Evolutionary conservation across 129 eudicot species (phyloP).

Genomic region (Helianthus tuberosus): DNA sequence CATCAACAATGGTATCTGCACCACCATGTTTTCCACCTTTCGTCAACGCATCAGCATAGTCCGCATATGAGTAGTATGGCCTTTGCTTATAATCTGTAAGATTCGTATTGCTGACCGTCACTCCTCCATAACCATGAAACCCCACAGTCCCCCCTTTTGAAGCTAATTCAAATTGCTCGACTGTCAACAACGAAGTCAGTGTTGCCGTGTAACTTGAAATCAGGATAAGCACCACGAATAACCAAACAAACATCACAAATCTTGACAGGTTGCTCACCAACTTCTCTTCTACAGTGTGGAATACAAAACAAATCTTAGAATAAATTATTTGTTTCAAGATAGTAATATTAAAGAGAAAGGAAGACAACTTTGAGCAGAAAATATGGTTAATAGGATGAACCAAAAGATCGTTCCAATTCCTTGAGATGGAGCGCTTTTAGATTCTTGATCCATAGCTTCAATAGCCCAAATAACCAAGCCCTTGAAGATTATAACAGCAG

Average conservation of each 20-base stretch:
- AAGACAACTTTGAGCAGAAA: constrained; percentile 34
- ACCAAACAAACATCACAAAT: constrained; percentile 43
- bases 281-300: constrained; percentile 27
- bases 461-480: constrained; percentile 40
- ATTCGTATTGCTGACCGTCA: neutral
- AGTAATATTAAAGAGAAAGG: constrained; percentile 11
- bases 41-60: constrained; percentile 24
- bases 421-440: constrained; percentile 16
- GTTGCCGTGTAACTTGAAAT: constrained; percentile 51
- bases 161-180: constrained; percentile 41
- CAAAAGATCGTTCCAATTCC: constrained; percentile 27
- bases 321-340: neutral
- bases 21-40: constrained; percentile 34
- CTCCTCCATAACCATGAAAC: constrained; percentile 29
- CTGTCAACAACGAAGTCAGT: constrained; percentile 43
- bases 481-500: constrained; percentile 18
- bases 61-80: constrained; percentile 14
- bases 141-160: constrained; percentile 41
- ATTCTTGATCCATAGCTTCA: constrained; percentile 33
- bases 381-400: constrained; percentile 34
- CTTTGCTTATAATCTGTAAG: neutral
- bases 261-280: constrained; percentile 38
- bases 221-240: constrained; percentile 41
- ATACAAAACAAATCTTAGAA: neutral
- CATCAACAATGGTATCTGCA: constrained; percentile 17